phyloP scores from a whole-genome alignment of 495 filamentous ascomycete genomes.

The Chaetomidium leptoderma region DNA sequence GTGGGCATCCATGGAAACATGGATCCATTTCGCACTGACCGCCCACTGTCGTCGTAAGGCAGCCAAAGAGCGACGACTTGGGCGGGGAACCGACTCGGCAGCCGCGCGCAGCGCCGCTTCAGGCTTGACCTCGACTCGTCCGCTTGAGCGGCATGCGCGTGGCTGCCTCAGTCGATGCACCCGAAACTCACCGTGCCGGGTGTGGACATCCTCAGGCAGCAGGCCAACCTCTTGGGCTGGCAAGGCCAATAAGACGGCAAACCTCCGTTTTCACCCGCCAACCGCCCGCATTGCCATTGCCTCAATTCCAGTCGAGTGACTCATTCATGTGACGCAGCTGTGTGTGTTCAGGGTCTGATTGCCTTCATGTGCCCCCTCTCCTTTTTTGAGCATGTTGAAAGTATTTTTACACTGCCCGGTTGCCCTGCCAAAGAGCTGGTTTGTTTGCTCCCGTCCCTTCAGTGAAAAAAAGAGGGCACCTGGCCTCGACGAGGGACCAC shows the following conservation, averaged over 20 bases:
- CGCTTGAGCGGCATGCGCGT: background rate
- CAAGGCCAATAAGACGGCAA: conserved; percentile 1
- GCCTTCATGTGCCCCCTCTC: conserved; percentile 6
- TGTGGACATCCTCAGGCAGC: background rate
- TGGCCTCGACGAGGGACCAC: background rate
- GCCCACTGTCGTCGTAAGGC: background rate
- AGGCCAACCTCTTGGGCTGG: background rate
- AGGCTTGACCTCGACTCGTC: background rate
- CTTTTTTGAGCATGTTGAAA: conserved; percentile 6
- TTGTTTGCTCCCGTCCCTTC: conserved; percentile 4
- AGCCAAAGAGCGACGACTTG: background rate
- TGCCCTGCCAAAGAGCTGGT: background rate
- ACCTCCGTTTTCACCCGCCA: conserved; percentile 3
- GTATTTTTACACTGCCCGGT: background rate
- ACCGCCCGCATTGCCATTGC: background rate
- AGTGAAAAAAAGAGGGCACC: background rate
- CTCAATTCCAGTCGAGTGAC: conserved; percentile 25
- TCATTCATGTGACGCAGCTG: conserved; percentile 4
- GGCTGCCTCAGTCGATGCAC: background rate
- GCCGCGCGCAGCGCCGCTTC: too few species aligned
- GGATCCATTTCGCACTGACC: conserved; percentile 5
- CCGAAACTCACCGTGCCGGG: background rate
- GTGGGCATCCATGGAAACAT: background rate
- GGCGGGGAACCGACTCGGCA: too few species aligned
- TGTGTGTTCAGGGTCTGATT: background rate